Evolutionary conservation across 352 stramenopile genomes (phyloP), one percentile per base, ranked within the genome.

Genomic region (Phytophthora sansomeana): DNA sequence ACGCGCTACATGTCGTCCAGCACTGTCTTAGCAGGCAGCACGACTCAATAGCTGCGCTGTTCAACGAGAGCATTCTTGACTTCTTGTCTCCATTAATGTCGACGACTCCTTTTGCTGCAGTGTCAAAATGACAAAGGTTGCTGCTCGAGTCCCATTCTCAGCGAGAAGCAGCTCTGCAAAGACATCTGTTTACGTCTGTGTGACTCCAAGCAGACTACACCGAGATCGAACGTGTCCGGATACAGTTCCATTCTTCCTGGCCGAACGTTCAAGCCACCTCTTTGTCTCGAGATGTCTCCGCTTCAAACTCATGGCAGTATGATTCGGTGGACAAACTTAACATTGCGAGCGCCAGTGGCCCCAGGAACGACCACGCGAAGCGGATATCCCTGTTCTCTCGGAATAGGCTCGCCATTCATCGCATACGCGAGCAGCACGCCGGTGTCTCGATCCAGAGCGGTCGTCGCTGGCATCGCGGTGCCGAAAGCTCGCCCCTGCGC

Each of bases 381-480:
- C 16, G 97, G 97, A 61, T 85, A 98, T 24, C 97, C 97, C 70
- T 99, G 97, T 68, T 99, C 96, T n/a, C 87, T 84, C 13, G 87
- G 85, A 38, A 95, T 75, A 7, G 71, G 60, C 51, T 63, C 67
- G 46, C 66, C 95, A 68, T 99, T 98, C 96, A 99, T 98, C 80
- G 97, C 92, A 63, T 97, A 99, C 7, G 93, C 93, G 33, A 99
- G 62, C 51, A 99, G 72, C 6, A 97, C 90, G 59, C 99, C 97
- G 14, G 89, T 88, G 48, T 90, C 84, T 41, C 80, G 77, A 75
- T 90, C 85, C 11, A 97, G 58, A 5, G 93, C 96, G 56, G 97
- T 99, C 42, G 87, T 65, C 54, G 95, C 81, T 11, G 85, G 89
- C 48, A 97, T 96, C 36, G 75, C 92, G 16, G 83, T 72, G n/a